Percentiles rank a stretch among this genome's conserved stretches.
These are phyloP conservation scores for Penicillium malachiteum DNA, from an alignment of 495 filamentous ascomycete genomes.

Conservation along the genomic window DNA sequence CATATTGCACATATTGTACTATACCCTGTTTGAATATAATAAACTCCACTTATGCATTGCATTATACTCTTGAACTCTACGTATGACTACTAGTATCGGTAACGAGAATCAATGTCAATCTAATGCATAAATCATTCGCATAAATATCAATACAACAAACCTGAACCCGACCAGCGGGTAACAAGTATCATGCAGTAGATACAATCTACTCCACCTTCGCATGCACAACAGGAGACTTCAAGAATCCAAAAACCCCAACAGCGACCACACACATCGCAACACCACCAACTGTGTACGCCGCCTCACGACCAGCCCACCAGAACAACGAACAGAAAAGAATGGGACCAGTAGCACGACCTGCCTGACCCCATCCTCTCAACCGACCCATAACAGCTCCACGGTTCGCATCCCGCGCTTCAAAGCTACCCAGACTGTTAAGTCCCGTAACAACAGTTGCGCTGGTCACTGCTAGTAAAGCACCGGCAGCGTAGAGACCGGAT, in stretches of 20 bases:
- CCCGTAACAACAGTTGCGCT: constrained; percentile 93
- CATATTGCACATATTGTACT: constrained; percentile 2
- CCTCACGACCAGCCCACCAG: constrained; percentile 94
- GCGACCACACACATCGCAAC: constrained; percentile 73
- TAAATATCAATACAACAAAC: neutral
- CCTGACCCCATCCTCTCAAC: constrained; percentile 81
- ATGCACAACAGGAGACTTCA: constrained; percentile 47
- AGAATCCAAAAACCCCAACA: constrained; percentile 64
- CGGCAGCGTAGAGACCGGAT: constrained; percentile 71
- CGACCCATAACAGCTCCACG: constrained; percentile 83
- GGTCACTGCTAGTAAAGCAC: constrained; percentile 79
- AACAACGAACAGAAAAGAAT: constrained; percentile 93
- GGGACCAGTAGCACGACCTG: constrained; percentile 82
- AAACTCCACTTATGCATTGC: constrained; percentile 7
- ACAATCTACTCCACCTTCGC: neutral
- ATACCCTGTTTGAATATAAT: neutral
- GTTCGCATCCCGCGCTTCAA: constrained; percentile 78
- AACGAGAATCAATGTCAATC: neutral
- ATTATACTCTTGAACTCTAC: neutral
- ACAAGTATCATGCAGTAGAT: neutral
- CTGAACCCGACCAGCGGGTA: neutral
- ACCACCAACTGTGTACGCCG: constrained; percentile 79
- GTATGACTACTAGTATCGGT: neutral
- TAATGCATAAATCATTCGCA: neutral
- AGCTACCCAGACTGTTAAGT: constrained; percentile 84